Base-by-base conservation (phyloP, 2,329 filamentous ascomycete species). In the Escovopsis weberi region DNA sequence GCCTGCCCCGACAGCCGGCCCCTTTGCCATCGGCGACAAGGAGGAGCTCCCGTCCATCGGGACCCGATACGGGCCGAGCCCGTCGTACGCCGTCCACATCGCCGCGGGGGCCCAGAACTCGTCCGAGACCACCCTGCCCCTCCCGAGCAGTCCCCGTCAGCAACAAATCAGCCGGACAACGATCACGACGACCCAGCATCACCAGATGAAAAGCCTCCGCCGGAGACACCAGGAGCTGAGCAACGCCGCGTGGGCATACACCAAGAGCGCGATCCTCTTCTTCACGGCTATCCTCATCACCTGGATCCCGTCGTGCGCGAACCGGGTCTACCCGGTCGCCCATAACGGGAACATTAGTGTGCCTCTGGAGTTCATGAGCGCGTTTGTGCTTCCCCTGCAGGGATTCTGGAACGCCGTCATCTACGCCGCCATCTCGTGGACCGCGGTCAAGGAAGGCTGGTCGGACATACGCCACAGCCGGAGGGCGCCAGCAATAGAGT, bases 361-460 rank as follows among this genome's bases (percentile, higher is more conserved):
- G 26, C 64, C 69, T 0, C 71, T 91, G 23, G 78, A 85, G 52
- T 77, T 82, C 49, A 73, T 79, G 49, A 80, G 81, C 19, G 78
- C 82, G 0, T 70, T 85, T 35, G 84, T 91, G 1, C 69, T 93
- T 8, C 85, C 85, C 0, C 69, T 87, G 0, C 85, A 93, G 56
- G 85, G 85, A 0, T 83, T 88, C 53, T 91, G 85, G 84, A 93
- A 93, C 57, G 75, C 79, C 15, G 59, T 83, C 45, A 85, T 93
- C 50, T 93, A 91, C 59, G 62, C 77, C 12, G 69, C 74, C 10
- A 85, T 82, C 1, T 85, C 80, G 6, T 75, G 77, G 68, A 61
- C 72, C 40, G 79, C 79, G 0, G 79, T 77, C 54, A 70, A 70
- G 55, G 60, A 61, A 30, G 58, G 76, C 26, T 60, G 57, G 42